Evolutionary conservation across 2,329 filamentous ascomycete genomes (phyloP).

Genomic region (Geosmithia flava): DNA sequence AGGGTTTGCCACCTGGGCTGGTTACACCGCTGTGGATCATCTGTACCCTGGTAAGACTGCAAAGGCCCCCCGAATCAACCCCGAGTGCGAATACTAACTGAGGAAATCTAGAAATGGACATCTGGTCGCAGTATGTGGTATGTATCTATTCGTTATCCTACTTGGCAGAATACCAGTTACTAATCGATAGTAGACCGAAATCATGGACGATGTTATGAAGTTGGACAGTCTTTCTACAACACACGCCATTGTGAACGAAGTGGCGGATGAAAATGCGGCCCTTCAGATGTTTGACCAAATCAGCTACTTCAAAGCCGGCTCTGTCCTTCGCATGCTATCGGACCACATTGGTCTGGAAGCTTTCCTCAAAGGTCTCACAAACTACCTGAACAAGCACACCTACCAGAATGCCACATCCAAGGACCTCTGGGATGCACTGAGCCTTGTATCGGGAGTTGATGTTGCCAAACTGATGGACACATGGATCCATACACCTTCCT

Average conservation of each 20-base stretch:
- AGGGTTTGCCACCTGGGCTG: conserved; percentile 96
- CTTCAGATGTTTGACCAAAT: conserved; percentile 98
- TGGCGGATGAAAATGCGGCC: conserved; percentile 85
- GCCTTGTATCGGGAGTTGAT: conserved; percentile 77
- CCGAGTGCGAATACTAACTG: neutral
- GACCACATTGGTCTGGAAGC: conserved; percentile 77
- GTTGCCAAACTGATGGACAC: conserved; percentile 80
- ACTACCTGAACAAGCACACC: conserved; percentile 78
- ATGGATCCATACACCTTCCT: conserved; percentile 94
- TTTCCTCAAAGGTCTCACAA: conserved; percentile 81
- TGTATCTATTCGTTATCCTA: neutral
- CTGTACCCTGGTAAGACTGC: conserved; percentile 96
- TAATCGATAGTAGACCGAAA: conserved; percentile 37
- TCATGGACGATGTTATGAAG: conserved; percentile 80
- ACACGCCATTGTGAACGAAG: conserved; percentile 92
- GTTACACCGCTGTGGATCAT: conserved; percentile 84
- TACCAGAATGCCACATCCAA: conserved; percentile 87
- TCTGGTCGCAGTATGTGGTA: neutral
- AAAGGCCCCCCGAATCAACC: conserved; percentile 89
- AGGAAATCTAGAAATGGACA: neutral
- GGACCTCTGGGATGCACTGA: conserved; percentile 81
- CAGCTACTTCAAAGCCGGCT: conserved; percentile 93
- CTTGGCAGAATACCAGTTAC: neutral
- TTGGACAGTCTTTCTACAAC: conserved; percentile 85
- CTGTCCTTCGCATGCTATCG: conserved; percentile 91